Conservation (phyloP, 73 alveolate species). For the Tetrahymena borealis region DNA sequence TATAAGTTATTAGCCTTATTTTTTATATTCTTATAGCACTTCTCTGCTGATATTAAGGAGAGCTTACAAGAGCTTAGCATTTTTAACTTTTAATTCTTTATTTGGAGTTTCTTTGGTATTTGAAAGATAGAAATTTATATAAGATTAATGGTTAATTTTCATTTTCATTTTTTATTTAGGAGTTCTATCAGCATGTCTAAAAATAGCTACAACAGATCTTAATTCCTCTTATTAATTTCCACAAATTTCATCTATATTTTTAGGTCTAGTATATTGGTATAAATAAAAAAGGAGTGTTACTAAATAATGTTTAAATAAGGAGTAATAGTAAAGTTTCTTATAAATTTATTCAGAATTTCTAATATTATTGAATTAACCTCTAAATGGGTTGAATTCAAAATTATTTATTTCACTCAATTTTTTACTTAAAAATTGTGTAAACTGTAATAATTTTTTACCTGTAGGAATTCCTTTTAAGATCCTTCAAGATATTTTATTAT, state of each 20-base stretch:
- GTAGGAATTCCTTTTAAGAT: slow-evolving; percentile 17
- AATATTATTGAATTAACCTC: no score
- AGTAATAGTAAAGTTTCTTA: no score
- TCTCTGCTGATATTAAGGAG: slow-evolving; percentile 64
- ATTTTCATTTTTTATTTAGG: slow-evolving; percentile 95
- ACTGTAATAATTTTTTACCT: slow-evolving; percentile 3
- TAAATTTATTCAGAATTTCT: no score
- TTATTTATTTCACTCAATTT: no score
- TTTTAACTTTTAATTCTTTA: slow-evolving; percentile 63
- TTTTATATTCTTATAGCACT: slow-evolving; percentile 59
- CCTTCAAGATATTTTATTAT: background rate
- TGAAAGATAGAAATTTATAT: slow-evolving; percentile 64
- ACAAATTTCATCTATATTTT: slow-evolving; percentile 26
- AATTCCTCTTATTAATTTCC: slow-evolving; percentile 71
- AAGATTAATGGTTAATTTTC: slow-evolving; percentile 60
- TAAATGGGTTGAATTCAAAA: no score
- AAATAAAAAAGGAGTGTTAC: no score
- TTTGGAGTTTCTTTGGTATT: slow-evolving; percentile 45
- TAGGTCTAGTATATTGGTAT: slow-evolving; percentile 19
- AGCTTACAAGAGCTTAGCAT: slow-evolving; percentile 52
- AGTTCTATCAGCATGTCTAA: slow-evolving; percentile 95
- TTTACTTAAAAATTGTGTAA: no score
- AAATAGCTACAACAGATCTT: slow-evolving; percentile 91
- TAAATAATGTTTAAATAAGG: no score
- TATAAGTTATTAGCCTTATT: slow-evolving; percentile 15